Evolutionary conservation across 1,139 yeast genomes (phyloP).

Genomic region (Pichia sp.): DNA sequence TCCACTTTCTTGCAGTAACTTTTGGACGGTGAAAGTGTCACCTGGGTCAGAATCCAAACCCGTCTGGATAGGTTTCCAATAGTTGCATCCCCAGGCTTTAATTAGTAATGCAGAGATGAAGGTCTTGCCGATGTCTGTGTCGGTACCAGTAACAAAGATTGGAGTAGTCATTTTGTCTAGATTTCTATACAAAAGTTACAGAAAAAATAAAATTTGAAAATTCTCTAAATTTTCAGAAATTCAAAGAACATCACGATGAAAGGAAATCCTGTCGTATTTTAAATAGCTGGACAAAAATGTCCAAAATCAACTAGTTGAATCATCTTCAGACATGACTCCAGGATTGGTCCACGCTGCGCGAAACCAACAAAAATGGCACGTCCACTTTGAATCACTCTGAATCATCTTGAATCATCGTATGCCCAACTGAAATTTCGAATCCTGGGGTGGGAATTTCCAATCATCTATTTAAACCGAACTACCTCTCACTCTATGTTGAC

Average conservation of each 20-base stretch:
- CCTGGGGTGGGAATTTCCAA: too few relatives aligned
- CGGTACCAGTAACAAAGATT: slow-evolving; percentile 35
- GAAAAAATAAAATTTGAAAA: too few relatives aligned
- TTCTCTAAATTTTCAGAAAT: too few relatives aligned
- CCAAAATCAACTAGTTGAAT: too few relatives aligned
- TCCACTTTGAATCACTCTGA: neutral
- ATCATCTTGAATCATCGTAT: slow-evolving; percentile 2
- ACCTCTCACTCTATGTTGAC: too few relatives aligned
- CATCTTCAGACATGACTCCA: neutral
- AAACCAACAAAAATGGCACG: too few relatives aligned
- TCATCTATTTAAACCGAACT: too few relatives aligned
- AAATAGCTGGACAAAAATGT: too few relatives aligned
- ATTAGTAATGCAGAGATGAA: slow-evolving; percentile 32
- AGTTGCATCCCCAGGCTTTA: slow-evolving; percentile 31
- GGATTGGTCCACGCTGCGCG: neutral
- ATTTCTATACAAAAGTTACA: too few relatives aligned
- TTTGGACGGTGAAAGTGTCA: slow-evolving; percentile 29
- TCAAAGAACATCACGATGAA: too few relatives aligned
- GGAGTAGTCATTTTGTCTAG: slow-evolving; percentile 17
- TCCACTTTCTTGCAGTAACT: slow-evolving; percentile 11
- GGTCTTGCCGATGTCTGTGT: slow-evolving; percentile 37
- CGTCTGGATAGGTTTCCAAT: slow-evolving; percentile 37
- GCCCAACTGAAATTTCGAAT: neutral
- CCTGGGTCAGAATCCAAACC: slow-evolving; percentile 33
- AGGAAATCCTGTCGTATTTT: too few relatives aligned